Evolutionary conservation across 1,284 basidiomycete genomes (phyloP), one percentile per base, ranked within the genome.

Genomic region (Ceratobasidium sp.): DNA sequence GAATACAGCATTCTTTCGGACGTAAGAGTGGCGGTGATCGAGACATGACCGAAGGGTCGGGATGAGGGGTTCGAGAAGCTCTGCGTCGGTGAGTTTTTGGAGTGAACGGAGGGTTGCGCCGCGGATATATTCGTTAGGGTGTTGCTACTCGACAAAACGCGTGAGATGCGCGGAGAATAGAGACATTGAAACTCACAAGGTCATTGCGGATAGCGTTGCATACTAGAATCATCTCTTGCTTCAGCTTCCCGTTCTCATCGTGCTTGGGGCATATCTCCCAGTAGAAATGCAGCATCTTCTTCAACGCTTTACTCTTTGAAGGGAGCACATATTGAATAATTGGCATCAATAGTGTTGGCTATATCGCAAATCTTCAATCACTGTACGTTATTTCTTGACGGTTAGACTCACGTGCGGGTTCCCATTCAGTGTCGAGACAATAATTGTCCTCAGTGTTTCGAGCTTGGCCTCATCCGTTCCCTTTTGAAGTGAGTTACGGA

Each of bases 221-320:
- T 83, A 99, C 97, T 65, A 99, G 90, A 83, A 99, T 99, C 98
- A 99, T 99, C 88, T 99, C 98, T 86, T 99, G 98, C 90, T 98
- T 99, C 82, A 99, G 87, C 87, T 99, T 99, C 77, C 98, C 98
- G 80, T 91, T 92, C 81, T 99, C 97, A 82, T 99, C 98, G 81
- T 98, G 94, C 86, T 99, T 99, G 38, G 98, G 97, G 86, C 97
- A 99, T 44, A 99, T 95, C 87, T 99, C 98, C 97, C 97, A 99
- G 86, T 99, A 99, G 85, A 99, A 99, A 86, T 99, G 96, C 54
- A 99, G 89, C 83, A 99, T 88, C 89, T 99, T 99, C 90, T 99
- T 99, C 84, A 99, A 91, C 82, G 95, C 93, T 88, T 99, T 99
- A 88, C 95, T 97, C 84, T 93, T 92, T 79, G 94, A 96, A 33